These are phyloP conservation scores for Boletus barrowsii DNA, from an alignment of 768 basidiomycete genomes.

Conservation along the genomic window DNA sequence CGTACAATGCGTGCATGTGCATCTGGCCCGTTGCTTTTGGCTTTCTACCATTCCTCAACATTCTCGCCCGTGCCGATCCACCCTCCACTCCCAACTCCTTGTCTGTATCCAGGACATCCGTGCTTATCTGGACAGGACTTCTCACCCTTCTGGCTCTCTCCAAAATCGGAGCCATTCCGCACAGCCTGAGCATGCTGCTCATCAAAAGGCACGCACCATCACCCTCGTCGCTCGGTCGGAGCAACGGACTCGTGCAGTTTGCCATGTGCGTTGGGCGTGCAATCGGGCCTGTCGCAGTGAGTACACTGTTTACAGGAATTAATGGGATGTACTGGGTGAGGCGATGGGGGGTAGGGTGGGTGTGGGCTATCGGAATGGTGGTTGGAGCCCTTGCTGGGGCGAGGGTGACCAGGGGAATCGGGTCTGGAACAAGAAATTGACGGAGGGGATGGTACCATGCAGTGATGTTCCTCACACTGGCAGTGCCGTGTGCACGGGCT, in stretches of 20 bases:
- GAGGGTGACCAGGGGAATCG: slow-evolving; percentile 6
- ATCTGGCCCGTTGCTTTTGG: slow-evolving; percentile 54
- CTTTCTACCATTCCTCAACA: slow-evolving; percentile 48
- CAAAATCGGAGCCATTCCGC: slow-evolving; percentile 9
- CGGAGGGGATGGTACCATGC: no score
- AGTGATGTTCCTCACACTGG: no score
- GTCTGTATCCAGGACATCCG: slow-evolving; percentile 19
- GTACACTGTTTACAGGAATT: slow-evolving; percentile 22
- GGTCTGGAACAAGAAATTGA: neutral
- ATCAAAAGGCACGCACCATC: slow-evolving; percentile 33
- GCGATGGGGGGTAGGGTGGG: slow-evolving; percentile 5
- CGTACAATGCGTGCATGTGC: slow-evolving; percentile 51
- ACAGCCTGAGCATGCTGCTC: slow-evolving; percentile 59
- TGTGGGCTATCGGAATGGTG: slow-evolving; percentile 18
- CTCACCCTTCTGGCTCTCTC: slow-evolving; percentile 39
- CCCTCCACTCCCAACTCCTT: neutral
- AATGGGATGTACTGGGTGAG: slow-evolving; percentile 13
- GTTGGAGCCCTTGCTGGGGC: slow-evolving; percentile 3
- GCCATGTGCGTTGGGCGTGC: slow-evolving; percentile 54
- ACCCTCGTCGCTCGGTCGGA: neutral
- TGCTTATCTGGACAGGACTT: slow-evolving; percentile 50
- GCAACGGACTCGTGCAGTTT: slow-evolving; percentile 57
- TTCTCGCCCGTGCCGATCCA: slow-evolving; percentile 37
- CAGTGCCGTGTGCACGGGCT: no score
- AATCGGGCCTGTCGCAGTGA: slow-evolving; percentile 54